phyloP scores from a whole-genome alignment of 2,329 filamentous ascomycete genomes.

The Colletotrichum acutatum region DNA sequence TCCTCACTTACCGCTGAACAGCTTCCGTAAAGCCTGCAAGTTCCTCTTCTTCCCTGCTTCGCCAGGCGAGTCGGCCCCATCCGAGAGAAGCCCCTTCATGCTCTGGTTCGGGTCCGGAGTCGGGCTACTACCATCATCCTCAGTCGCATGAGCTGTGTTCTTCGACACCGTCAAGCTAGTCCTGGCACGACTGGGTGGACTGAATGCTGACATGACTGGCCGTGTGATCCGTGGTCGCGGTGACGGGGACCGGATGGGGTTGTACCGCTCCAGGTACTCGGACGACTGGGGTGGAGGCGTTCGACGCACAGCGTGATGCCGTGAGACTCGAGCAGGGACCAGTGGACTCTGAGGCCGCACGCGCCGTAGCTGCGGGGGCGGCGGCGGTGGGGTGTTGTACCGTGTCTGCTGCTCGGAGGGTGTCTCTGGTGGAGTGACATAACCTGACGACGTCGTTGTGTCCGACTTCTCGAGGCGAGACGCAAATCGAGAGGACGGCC shows the following conservation, averaged over 20 bases:
- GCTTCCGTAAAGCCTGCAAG: slow-evolving; percentile 18
- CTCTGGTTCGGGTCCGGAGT: not conserved
- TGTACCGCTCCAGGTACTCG: slow-evolving; percentile 49
- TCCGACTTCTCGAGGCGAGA: slow-evolving; percentile 37
- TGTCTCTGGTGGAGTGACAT: slow-evolving; percentile 46
- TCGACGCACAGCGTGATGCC: not conserved
- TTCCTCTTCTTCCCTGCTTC: slow-evolving; percentile 18
- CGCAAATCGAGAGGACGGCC: slow-evolving; percentile 50
- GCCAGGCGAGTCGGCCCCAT: slow-evolving; percentile 27
- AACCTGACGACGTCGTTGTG: slow-evolving; percentile 40
- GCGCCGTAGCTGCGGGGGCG: slow-evolving; percentile 16
- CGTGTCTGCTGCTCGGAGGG: slow-evolving; percentile 27
- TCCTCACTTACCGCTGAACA: slow-evolving; percentile 31
- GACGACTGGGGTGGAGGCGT: slow-evolving; percentile 41
- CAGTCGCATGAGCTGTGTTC: not conserved
- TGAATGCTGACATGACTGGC: slow-evolving; percentile 7
- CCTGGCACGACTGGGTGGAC: slow-evolving; percentile 4
- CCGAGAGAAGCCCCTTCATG: not conserved
- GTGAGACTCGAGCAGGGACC: not conserved
- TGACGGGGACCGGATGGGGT: slow-evolving; percentile 38
- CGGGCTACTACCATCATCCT: not conserved
- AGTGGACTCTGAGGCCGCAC: slow-evolving; percentile 14
- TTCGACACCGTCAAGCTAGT: not conserved
- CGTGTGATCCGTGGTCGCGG: slow-evolving; percentile 2
- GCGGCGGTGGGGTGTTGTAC: slow-evolving; percentile 7